Percentiles rank a stretch among this genome's conserved stretches.
Evolutionary conservation across 1,139 yeast genomes (phyloP).

Genomic region (Suhomyces coccinellae): DNA sequence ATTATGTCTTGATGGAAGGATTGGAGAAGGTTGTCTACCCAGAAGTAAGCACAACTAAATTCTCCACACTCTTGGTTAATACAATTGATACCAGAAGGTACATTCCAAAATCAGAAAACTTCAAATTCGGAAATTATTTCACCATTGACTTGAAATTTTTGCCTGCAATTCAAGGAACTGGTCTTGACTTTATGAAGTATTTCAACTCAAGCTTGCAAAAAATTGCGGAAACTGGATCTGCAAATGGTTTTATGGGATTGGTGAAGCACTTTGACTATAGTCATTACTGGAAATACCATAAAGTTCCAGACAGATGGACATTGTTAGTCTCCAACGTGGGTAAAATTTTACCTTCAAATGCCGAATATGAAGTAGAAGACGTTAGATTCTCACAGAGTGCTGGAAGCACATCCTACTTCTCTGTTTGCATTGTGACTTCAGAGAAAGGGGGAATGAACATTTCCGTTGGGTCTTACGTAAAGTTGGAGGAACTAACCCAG

Average conservation of each 20-base stretch:
- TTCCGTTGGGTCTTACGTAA: background rate
- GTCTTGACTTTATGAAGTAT: background rate
- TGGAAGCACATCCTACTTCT: constrained; percentile 1
- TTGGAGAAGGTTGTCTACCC: constrained; percentile 8
- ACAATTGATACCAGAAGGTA: constrained; percentile 18
- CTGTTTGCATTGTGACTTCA: constrained; percentile 1
- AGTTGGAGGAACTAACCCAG: constrained; percentile 1
- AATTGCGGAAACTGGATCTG: background rate
- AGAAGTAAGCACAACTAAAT: constrained; percentile 1
- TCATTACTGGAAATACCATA: constrained; percentile 14
- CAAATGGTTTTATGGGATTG: constrained; percentile 5
- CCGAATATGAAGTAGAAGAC: constrained; percentile 2
- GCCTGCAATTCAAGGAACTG: constrained; percentile 16
- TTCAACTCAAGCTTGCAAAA: background rate
- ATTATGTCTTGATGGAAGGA: constrained; percentile 11
- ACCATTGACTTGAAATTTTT: constrained; percentile 19
- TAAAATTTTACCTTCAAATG: constrained; percentile 7
- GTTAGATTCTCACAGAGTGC: constrained; percentile 2
- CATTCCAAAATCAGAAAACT: constrained; percentile 13
- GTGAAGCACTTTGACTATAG: constrained; percentile 17
- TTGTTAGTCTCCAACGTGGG: constrained; percentile 27
- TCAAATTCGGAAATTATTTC: constrained; percentile 23
- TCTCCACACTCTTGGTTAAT: constrained; percentile 11
- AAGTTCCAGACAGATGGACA: constrained; percentile 16
- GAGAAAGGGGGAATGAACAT: constrained; percentile 8